Base-by-base conservation (phyloP, 371 early-diverging fungal genomes). In the Mortierella polycephala region DNA sequence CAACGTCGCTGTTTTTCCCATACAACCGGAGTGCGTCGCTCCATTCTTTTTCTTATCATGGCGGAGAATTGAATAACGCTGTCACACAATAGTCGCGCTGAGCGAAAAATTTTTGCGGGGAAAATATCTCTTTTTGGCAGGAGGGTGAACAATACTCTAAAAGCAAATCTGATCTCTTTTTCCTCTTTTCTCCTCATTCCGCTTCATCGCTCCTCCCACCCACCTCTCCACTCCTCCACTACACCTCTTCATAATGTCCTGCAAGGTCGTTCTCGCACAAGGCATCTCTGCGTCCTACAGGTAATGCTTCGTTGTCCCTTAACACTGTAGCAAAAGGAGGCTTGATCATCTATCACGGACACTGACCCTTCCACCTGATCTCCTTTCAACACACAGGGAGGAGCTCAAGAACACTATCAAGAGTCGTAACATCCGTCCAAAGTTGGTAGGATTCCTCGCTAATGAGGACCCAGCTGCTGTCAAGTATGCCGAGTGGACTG, bases 381-480 rank as follows among this genome's bases (percentile, higher is more conserved):
- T 2, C 37, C 9, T 9, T 5, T 18, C 20, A 41, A 45, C 62
- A 20, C n/a, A 30, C 45, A 95, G 94, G 76, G 86, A 91, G 16
- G 95, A 96, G 83, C 89, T 97, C 59, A 94, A 94, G 82, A 81
- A 85, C 21, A 90, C 91, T 64, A 91, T 96, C 71, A 84, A 89
- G 64, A 82, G 84, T 44, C 89, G 91, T 59, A 80, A 82, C 44
- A 87, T 91, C 63, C 81, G 83, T n/a, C 98, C 98, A 45, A 91
- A 90, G 67, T 87, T 98, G 55, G 97, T 97, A 9, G 97, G 95
- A 6, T 96, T 98, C 83, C 89, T 98, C 7, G 96, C 98, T 51
- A 98, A 98, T 82, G 92, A 93, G 23, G 98, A 98, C 65, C 95
- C 95, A 46, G 94, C 96, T 56, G 96, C 97, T 21, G 87, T 74